Evolutionary conservation across 164 flowering plant genomes (phyloP).

Genomic region (Nymphaea colorata): DNA sequence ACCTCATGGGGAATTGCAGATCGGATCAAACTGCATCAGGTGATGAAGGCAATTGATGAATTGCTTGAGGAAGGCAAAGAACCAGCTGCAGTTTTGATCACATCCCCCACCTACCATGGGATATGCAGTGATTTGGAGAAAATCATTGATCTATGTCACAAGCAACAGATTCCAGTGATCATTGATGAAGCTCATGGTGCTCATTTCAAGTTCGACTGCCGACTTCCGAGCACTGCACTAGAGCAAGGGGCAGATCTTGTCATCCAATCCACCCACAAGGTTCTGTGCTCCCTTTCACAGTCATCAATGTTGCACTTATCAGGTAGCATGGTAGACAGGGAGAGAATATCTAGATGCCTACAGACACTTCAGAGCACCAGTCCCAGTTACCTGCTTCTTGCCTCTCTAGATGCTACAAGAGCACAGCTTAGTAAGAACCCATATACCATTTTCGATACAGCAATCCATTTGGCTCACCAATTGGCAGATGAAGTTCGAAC

Average conservation of each 20-base stretch:
- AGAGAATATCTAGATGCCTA: conserved; percentile 30
- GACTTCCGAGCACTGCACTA: conserved; percentile 33
- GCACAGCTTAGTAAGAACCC: conserved; percentile 31
- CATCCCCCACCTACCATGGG: too few relatives aligned
- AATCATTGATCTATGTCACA: too few relatives aligned
- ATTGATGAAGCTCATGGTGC: conserved; percentile 58
- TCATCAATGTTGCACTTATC: conserved; percentile 45
- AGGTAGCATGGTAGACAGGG: conserved; percentile 37
- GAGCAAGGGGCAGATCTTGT: conserved; percentile 42
- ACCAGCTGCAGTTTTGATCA: conserved; percentile 1
- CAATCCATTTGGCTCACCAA: conserved; percentile 21
- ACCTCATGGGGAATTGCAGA: too few relatives aligned
- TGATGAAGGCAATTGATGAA: too few relatives aligned
- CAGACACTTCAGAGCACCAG: conserved; percentile 50
- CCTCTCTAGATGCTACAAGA: conserved; percentile 47
- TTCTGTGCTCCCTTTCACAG: conserved; percentile 40
- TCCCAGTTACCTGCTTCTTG: conserved; percentile 39
- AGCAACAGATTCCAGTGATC: conserved; percentile 13
- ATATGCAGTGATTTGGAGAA: too few relatives aligned
- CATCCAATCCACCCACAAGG: conserved; percentile 53
- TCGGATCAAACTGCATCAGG: too few relatives aligned
- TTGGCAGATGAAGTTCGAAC: conserved; percentile 8
- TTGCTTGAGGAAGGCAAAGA: background rate
- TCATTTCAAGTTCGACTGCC: conserved; percentile 36
- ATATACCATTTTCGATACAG: conserved; percentile 19